phyloP scores from a whole-genome alignment of 1,284 basidiomycete species.

The Hortiboletus rubellus region DNA sequence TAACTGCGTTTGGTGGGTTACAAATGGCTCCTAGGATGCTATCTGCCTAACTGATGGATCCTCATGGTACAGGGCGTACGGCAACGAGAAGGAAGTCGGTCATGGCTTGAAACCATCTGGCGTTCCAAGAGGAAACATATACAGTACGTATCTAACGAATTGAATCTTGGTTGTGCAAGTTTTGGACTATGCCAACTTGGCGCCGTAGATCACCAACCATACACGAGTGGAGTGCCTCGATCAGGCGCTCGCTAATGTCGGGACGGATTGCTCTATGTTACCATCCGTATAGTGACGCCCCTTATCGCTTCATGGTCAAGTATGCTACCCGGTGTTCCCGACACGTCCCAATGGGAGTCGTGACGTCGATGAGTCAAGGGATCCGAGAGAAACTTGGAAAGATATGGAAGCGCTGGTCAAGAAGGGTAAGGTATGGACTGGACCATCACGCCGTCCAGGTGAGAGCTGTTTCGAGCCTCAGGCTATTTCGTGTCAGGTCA shows the following conservation, averaged over 20 bases:
- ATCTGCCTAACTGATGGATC: slow-evolving; percentile 15
- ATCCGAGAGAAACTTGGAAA: slow-evolving; percentile 74
- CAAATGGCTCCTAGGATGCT: slow-evolving; percentile 21
- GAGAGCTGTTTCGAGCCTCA: no score
- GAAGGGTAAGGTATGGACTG: slow-evolving; percentile 44
- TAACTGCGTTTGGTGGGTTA: slow-evolving; percentile 70
- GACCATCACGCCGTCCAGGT: no score
- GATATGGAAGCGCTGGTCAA: slow-evolving; percentile 76
- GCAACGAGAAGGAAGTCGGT: slow-evolving; percentile 85
- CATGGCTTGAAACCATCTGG: slow-evolving; percentile 78
- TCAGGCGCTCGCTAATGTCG: slow-evolving; percentile 69
- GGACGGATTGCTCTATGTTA: slow-evolving; percentile 56
- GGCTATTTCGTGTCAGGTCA: no score
- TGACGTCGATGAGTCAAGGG: slow-evolving; percentile 66
- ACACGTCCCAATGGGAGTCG: slow-evolving; percentile 66
- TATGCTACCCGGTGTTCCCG: slow-evolving; percentile 71
- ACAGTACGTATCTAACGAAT: slow-evolving; percentile 44
- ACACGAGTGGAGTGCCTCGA: slow-evolving; percentile 69
- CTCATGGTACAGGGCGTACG: slow-evolving; percentile 50
- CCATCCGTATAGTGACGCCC: neutral
- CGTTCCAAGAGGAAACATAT: slow-evolving; percentile 78
- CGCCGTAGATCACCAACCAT: slow-evolving; percentile 63
- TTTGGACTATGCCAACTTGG: neutral
- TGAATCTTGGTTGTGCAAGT: neutral
- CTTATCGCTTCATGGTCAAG: slow-evolving; percentile 22